Percentiles rank a stretch among this genome's conserved stretches.
phyloP scores from a whole-genome alignment of 257 asterid genomes.

The Fraxinus pennsylvanica region DNA sequence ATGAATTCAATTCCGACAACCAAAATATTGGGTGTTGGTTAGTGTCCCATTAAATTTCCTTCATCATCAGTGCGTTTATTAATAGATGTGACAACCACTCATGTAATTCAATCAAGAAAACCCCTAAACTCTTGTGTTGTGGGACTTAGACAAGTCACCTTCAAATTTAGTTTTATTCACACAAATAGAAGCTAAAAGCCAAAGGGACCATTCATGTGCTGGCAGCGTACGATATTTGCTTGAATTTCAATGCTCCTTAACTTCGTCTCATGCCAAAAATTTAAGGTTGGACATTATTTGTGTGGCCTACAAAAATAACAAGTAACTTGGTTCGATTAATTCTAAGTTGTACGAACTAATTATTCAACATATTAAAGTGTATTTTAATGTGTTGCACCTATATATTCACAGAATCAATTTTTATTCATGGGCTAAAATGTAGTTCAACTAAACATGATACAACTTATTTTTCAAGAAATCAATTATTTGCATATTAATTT shows the following conservation, averaged over 20 bases:
- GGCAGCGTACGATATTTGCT: slow-evolving; percentile 17
- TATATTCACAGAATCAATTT: background rate
- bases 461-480: too few relatives aligned
- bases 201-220: slow-evolving; percentile 26
- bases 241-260: slow-evolving; percentile 14
- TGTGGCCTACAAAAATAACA: background rate
- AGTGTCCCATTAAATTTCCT: slow-evolving; percentile 22
- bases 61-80: slow-evolving; percentile 27
- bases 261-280: slow-evolving; percentile 27
- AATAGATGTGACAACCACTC: slow-evolving; percentile 28
- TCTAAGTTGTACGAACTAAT: background rate
- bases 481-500: too few relatives aligned
- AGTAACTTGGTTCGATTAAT: background rate
- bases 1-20: slow-evolving; percentile 40
- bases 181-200: slow-evolving; percentile 18
- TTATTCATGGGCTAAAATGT: background rate
- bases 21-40: slow-evolving; percentile 25
- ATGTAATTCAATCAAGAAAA: slow-evolving; percentile 24
- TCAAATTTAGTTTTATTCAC: slow-evolving; percentile 21
- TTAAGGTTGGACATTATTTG: background rate
- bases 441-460: background rate
- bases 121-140: background rate
- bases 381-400: too few relatives aligned
- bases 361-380: too few relatives aligned
- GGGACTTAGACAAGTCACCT: slow-evolving; percentile 22